phyloP scores from a whole-genome alignment of 2,329 filamentous ascomycete species.

The Exophiala sideris region DNA sequence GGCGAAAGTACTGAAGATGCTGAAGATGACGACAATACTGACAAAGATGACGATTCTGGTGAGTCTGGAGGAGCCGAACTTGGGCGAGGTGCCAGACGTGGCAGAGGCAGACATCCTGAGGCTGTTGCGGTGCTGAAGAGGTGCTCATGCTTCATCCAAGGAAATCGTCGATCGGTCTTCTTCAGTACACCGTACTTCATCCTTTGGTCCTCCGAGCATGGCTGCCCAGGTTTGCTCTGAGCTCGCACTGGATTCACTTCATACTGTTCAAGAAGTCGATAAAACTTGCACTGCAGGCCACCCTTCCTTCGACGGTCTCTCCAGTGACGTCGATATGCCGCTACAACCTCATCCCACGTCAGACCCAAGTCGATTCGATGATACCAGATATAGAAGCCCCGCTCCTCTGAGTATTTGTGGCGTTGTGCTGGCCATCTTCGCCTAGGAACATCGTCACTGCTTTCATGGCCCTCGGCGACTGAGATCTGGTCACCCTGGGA shows the following conservation, averaged over 20 bases:
- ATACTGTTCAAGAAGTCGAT: conserved; percentile 46
- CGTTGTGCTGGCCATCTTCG: too few species aligned
- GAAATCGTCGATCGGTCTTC: conserved; percentile 38
- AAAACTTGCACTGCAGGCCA: conserved; percentile 50
- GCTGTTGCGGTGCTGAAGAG: neutral
- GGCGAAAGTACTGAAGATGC: too few species aligned
- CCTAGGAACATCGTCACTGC: too few species aligned
- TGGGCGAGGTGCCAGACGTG: too few species aligned
- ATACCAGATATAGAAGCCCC: conserved; percentile 51
- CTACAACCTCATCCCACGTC: conserved; percentile 46
- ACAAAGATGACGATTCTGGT: too few species aligned
- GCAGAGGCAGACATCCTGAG: too few species aligned
- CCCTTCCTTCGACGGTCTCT: conserved; percentile 40
- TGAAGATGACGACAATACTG: too few species aligned
- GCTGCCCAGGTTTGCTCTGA: conserved; percentile 31
- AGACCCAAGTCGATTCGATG: conserved; percentile 45
- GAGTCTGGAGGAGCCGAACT: too few species aligned
- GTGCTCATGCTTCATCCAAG: conserved; percentile 11
- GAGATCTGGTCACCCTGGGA: too few species aligned
- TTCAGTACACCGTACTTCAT: conserved; percentile 41
- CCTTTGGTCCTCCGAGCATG: conserved; percentile 19
- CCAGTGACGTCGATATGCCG: conserved; percentile 44
- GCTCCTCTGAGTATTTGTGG: conserved; percentile 45
- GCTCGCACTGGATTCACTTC: conserved; percentile 44
- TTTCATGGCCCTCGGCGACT: too few species aligned